phyloP scores from a whole-genome alignment of 106 monocot genomes.

The Acanthochlamys bracteata region DNA sequence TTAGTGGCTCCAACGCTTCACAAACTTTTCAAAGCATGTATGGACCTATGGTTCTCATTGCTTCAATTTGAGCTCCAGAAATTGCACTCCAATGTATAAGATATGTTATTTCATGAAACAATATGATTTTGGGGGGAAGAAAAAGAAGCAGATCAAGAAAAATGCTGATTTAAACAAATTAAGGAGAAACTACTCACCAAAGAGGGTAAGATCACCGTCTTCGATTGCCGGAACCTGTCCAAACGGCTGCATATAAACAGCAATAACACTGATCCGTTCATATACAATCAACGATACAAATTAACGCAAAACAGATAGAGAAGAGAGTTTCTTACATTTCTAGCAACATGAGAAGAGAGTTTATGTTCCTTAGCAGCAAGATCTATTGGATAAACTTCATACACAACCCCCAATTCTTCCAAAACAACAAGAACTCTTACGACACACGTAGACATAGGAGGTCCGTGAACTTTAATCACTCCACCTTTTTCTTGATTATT shows the following conservation, averaged over 20 bases:
- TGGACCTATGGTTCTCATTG: too few species aligned
- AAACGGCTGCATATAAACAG: conserved; percentile 23
- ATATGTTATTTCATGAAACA: too few species aligned
- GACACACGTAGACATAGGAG: conserved; percentile 5
- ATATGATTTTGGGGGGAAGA: too few species aligned
- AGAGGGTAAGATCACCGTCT: conserved; percentile 23
- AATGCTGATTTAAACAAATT: background rate
- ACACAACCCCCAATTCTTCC: conserved; percentile 33
- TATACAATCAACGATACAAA: background rate
- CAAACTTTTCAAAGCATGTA: too few species aligned
- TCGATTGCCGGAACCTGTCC: conserved; percentile 26
- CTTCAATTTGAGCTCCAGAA: too few species aligned
- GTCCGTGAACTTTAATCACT: conserved; percentile 19
- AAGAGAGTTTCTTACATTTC: conserved; percentile 15
- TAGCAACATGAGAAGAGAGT: conserved; percentile 16
- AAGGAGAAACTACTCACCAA: conserved; percentile 10
- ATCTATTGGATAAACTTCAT: conserved; percentile 27
- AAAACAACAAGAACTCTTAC: conserved; percentile 17
- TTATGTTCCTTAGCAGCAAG: conserved; percentile 28
- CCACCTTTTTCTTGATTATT: too few species aligned
- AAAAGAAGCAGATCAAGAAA: background rate
- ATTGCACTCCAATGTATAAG: too few species aligned
- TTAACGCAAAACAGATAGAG: background rate
- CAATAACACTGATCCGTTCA: too few species aligned
- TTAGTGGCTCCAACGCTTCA: too few species aligned